Base-by-base conservation (phyloP, 1,284 basidiomycete genomes). In the Pholiota adiposa region DNA sequence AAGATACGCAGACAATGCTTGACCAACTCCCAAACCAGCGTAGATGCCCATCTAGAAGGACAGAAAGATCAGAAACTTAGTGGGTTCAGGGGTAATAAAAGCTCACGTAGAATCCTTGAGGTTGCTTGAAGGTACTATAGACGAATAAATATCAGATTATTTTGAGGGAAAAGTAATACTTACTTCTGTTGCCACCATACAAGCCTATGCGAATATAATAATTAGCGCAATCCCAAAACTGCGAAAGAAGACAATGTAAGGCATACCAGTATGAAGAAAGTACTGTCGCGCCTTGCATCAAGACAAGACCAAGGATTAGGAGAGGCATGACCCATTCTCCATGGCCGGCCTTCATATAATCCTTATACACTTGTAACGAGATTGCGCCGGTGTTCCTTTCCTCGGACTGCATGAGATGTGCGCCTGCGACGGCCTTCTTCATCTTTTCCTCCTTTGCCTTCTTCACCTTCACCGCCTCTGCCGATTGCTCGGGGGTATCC, bases 21-120 rank as follows among this genome's bases (percentile, higher is more conserved):
- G 75, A 8, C 67, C 56, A n/a, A 70, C 69, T 36, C 75, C 76
- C n/a, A 90, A 77, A 4, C 69, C 78, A 16, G 85, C 87, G 65
- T 90, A 90, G 21, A 89, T 79, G 21, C 83, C 87, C 85, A 89
- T 89, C 86, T 90, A n/a, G n/a, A n/a, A n/a, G n/a, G n/a, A n/a
- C n/a, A n/a, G n/a, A n/a, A n/a, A n/a, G n/a, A n/a, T n/a, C n/a
- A n/a, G n/a, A n/a, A n/a, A n/a, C n/a, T n/a, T n/a, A n/a, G n/a
- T n/a, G n/a, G n/a, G n/a, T n/a, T n/a, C n/a, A n/a, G n/a, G n/a
- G n/a, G n/a, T n/a, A n/a, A n/a, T 16, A 38, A 11, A 16, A 67
- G 29, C 56, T 51, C n/a, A 69, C 62, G 53, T 41, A 90, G 69
- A 90, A 89, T 0, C 83, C 83, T 66, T 80, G 70, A 4, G 84